Evolutionary conservation across 495 filamentous ascomycete species (phyloP).

Genomic region (Talaromyces adpressus): DNA sequence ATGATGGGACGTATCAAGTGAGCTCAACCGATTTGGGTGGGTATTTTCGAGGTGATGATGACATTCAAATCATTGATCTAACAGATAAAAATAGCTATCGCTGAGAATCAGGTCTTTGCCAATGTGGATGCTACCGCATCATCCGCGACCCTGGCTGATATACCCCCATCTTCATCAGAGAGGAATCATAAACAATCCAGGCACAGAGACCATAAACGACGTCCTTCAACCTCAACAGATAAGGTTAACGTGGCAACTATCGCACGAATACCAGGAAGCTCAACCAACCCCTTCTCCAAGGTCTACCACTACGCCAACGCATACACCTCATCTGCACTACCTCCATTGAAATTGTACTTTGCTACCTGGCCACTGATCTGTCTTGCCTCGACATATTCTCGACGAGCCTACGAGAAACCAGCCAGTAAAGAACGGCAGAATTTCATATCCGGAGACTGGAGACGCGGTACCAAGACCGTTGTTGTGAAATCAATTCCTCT

Average conservation of each 20-base stretch:
- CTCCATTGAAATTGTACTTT: conserved; percentile 60
- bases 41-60: conserved; percentile 10
- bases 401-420: conserved; percentile 61
- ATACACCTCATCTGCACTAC: conserved; percentile 57
- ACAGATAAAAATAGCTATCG: conserved; percentile 7
- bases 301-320: conserved; percentile 75
- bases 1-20: conserved; percentile 55
- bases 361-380: conserved; percentile 65
- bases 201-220: conserved; percentile 18
- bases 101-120: conserved; percentile 11
- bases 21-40: conserved; percentile 54
- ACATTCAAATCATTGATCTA: conserved; percentile 6
- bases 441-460: conserved; percentile 62
- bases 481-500: conserved; percentile 70
- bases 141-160: conserved; percentile 4
- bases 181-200: conserved; percentile 14
- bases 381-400: conserved; percentile 67
- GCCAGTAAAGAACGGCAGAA: conserved; percentile 49
- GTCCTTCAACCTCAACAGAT: neutral
- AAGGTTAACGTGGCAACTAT: conserved; percentile 12
- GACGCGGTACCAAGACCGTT: conserved; percentile 72
- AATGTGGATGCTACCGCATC: neutral
- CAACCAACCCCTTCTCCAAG: conserved; percentile 63
- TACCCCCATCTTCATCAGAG: conserved; percentile 12
- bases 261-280: conserved; percentile 23